These are phyloP conservation scores for Acidomyces sp. DNA, from an alignment of 495 filamentous ascomycete genomes.

Conservation along the genomic window DNA sequence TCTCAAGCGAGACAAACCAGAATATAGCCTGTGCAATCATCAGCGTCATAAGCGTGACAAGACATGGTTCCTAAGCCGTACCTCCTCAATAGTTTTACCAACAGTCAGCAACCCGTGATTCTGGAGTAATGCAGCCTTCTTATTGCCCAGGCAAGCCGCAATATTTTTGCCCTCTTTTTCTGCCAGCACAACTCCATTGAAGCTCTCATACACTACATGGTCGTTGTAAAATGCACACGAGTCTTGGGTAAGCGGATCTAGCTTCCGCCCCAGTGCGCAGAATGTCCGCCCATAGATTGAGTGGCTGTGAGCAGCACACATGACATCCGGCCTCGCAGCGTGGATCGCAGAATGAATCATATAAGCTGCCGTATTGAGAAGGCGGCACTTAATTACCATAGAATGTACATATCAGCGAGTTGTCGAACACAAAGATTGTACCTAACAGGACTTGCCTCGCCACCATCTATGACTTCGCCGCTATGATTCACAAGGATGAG, in stretches of 20 bases:
- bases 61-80: constrained; percentile 3
- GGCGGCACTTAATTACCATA: too few relatives aligned
- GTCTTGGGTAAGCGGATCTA: constrained; percentile 50
- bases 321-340: constrained; percentile 54
- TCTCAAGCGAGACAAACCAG: constrained; percentile 66
- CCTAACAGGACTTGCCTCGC: too few relatives aligned
- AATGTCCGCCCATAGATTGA: constrained; percentile 59
- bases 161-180: constrained; percentile 58
- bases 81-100: constrained; percentile 28
- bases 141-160: constrained; percentile 46
- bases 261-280: constrained; percentile 47
- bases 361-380: constrained; percentile 51
- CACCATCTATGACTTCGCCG: constrained; percentile 57
- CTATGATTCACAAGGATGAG: constrained; percentile 55
- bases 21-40: constrained; percentile 37
- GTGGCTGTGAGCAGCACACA: constrained; percentile 61
- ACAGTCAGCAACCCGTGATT: constrained; percentile 53
- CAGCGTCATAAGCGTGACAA: constrained; percentile 24
- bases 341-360: constrained; percentile 43
- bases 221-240: constrained; percentile 38
- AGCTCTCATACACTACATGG: constrained; percentile 48
- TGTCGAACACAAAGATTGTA: too few relatives aligned
- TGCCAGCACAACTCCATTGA: constrained; percentile 61
- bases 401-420: too few relatives aligned
- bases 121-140: constrained; percentile 58